Evolutionary conservation across 352 stramenopile species (phyloP), one percentile per base, ranked within the genome.

Genomic region (Saprolegnia diclina): DNA sequence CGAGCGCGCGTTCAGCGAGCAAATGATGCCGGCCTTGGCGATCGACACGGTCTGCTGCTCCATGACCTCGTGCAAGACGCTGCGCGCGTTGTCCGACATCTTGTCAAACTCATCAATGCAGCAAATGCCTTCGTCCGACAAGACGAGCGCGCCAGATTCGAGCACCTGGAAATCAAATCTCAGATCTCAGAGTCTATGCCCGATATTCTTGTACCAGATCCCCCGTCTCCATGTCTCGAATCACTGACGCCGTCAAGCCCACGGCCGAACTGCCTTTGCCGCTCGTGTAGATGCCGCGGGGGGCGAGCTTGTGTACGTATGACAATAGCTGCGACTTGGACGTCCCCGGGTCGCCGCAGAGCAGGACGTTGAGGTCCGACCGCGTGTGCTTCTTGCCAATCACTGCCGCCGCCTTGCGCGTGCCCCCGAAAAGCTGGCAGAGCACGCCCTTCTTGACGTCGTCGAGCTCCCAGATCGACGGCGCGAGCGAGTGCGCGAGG

Each of bases 51-150:
- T 99, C 75, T 99, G 95, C 75, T 99, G 96, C 80, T 99, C 97
- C 94, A 99, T 99, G n/a, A 96, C 97, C 84, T 99, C 97, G 80
- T 99, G 97, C 10, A 99, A 83, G 57, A 99, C 96, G 1, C 94
- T 97, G 46, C 97, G 90, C 32, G 97, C 98, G 2, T 92, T 96
- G 67, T 99, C 97, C 40, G 83, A 97, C 97, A 99, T 99, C 79
- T 99, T 99, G 74, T 99, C 97, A 75, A 99, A 99, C 79, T 99
- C 97, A 78, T 99, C 96, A 56, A 99, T 99, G 76, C 97, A 99
- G 78, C 97, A 99, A 72, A 99, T 97, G 16, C 97, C 97, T 63
- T 97, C 85, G 72, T 99, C 97, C 18, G 88, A 98, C 24, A 99
- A 79, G 61, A 99, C 97, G 32, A 99, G 75, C 18, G 97, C 97